Percentiles rank a stretch among this genome's conserved stretches.
Conservation (phyloP, 2,329 filamentous ascomycete genomes). For the Fusarium mexicanum region DNA sequence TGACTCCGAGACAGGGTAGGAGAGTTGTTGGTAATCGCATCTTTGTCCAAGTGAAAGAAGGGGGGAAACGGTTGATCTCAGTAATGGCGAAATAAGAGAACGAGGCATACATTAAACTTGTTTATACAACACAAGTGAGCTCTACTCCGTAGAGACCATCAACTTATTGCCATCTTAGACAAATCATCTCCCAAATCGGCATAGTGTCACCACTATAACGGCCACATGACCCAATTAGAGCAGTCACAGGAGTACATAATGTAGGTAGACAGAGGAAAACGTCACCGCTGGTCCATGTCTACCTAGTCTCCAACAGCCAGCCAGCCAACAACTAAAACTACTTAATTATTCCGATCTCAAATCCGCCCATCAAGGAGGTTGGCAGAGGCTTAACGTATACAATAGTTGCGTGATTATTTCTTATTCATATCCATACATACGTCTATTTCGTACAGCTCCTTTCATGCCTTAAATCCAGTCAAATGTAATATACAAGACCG, state of each 20-base stretch:
- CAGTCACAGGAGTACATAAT: neutral
- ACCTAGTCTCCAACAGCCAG: neutral
- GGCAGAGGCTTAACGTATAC: neutral
- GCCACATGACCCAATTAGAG: conserved; percentile 32
- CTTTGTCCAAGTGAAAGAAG: neutral
- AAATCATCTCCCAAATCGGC: conserved; percentile 5
- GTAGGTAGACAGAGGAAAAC: conserved; percentile 12
- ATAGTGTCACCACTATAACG: conserved; percentile 13
- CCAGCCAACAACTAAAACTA: neutral
- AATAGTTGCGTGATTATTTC: neutral
- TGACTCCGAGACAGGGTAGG: conserved; percentile 15
- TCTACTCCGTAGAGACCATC: neutral
- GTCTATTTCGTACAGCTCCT: neutral
- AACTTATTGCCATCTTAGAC: neutral
- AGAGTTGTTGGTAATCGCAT: conserved; percentile 19
- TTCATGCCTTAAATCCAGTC: neutral
- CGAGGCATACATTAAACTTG: neutral
- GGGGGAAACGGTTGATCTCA: neutral
- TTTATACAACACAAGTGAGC: neutral
- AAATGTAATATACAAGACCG: conserved; percentile 14
- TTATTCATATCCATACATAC: neutral
- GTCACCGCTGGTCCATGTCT: conserved; percentile 10
- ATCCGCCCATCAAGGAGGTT: neutral
- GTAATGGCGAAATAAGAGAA: neutral
- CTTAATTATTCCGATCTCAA: neutral